phyloP scores from a whole-genome alignment of 2,329 filamentous ascomycete genomes.

The Davidsoniella australis region DNA sequence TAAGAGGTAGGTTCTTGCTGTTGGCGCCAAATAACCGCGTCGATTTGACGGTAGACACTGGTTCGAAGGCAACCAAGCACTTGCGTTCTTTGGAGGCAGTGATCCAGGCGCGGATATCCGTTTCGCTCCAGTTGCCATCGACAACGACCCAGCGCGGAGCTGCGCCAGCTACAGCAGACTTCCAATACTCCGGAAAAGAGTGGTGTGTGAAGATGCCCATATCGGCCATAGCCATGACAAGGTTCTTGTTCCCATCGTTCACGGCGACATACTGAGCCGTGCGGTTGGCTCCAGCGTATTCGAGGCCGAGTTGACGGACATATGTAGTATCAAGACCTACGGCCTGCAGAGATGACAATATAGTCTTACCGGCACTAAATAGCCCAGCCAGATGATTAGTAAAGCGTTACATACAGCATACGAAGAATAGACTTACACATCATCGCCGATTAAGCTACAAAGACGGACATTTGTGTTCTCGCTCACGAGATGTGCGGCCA shows the following conservation, averaged over 20 bases:
- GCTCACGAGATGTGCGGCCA: conserved; percentile 56
- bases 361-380: conserved; percentile 52
- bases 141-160: conserved; percentile 64
- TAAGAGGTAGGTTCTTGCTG: conserved; percentile 22
- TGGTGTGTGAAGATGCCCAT: conserved; percentile 65
- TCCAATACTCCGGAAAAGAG: conserved; percentile 39
- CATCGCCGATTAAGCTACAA: conserved; percentile 67
- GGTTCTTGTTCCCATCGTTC: conserved; percentile 67
- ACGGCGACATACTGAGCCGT: conserved; percentile 87
- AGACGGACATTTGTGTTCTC: conserved; percentile 47
- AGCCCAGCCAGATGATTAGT: conserved; percentile 3
- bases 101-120: conserved; percentile 51
- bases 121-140: conserved; percentile 69
- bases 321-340: conserved; percentile 47
- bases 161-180: conserved; percentile 35
- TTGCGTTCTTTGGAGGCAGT: conserved; percentile 36
- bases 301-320: conserved; percentile 38
- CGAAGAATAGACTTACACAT: conserved; percentile 34
- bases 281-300: conserved; percentile 34
- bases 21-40: conserved; percentile 43
- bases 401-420: not conserved
- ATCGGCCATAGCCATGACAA: conserved; percentile 88
- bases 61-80: conserved; percentile 62
- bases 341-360: conserved; percentile 46
- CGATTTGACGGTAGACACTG: conserved; percentile 71